A percentile compares a stretch with the other conserved stretches of the same genome.
phyloP scores from a whole-genome alignment of 2,329 filamentous ascomycete genomes.

The Exophiala calicioides region DNA sequence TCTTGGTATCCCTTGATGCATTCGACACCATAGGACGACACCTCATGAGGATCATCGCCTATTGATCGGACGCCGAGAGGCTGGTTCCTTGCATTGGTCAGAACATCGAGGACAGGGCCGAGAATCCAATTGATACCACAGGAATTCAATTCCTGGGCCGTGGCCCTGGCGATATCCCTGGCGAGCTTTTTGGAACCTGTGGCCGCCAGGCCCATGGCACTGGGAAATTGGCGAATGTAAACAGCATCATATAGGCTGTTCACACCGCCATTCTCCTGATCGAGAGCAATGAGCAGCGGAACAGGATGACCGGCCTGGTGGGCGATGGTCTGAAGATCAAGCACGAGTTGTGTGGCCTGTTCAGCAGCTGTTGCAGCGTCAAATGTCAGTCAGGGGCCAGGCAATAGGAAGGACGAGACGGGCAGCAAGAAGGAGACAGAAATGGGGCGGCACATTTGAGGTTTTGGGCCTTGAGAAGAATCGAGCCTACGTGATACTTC shows the following conservation, averaged over 20 bases:
- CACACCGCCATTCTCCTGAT: slow-evolving; percentile 97
- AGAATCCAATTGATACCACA: slow-evolving; percentile 96
- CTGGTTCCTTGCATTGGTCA: slow-evolving; percentile 90
- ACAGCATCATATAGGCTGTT: slow-evolving; percentile 96
- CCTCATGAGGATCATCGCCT: slow-evolving; percentile 92
- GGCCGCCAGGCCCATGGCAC: slow-evolving; percentile 94
- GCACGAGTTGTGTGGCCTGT: slow-evolving; percentile 82
- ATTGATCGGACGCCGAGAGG: slow-evolving; percentile 85
- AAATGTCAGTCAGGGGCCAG: slow-evolving; percentile 27
- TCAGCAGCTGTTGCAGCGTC: slow-evolving; percentile 68
- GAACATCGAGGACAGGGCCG: slow-evolving; percentile 87
- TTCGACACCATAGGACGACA: slow-evolving; percentile 86
- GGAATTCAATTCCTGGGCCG: slow-evolving; percentile 85
- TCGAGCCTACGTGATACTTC: slow-evolving; percentile 78
- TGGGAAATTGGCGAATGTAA: slow-evolving; percentile 94
- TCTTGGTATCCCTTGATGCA: slow-evolving; percentile 92
- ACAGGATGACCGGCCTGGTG: slow-evolving; percentile 86
- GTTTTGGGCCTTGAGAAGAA: slow-evolving; percentile 68
- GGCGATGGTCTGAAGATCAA: slow-evolving; percentile 90
- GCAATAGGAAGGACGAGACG: slow-evolving; percentile 8
- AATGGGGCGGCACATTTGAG: slow-evolving; percentile 56
- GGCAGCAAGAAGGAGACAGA: slow-evolving; percentile 4
- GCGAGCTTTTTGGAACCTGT: slow-evolving; percentile 82
- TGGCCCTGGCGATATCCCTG: slow-evolving; percentile 88
- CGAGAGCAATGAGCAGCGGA: slow-evolving; percentile 84